Conservation (phyloP, 805 yeast genomes). For the Ogataea henricii region DNA sequence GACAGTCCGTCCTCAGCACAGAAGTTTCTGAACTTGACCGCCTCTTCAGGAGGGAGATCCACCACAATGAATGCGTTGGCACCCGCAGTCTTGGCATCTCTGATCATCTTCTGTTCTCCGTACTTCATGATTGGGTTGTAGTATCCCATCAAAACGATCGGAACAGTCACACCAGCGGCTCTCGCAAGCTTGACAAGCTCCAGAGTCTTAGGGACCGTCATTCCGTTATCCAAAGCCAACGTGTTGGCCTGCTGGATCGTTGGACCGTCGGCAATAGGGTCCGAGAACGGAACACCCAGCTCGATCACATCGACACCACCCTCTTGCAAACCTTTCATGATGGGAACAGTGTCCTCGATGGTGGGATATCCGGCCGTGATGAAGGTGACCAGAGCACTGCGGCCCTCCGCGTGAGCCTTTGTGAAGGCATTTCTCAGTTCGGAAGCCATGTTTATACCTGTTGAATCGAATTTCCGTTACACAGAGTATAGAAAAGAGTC, state of each 20-base stretch:
- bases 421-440: conserved; percentile 38
- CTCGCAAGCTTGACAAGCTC: conserved; percentile 78
- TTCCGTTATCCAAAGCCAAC: conserved; percentile 80
- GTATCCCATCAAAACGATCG: conserved; percentile 95
- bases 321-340: conserved; percentile 82
- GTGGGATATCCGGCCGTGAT: conserved; percentile 95
- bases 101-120: conserved; percentile 83
- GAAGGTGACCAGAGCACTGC: conserved; percentile 89
- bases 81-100: conserved; percentile 82
- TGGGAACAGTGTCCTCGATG: conserved; percentile 82
- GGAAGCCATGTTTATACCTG: conserved; percentile 27
- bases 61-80: conserved; percentile 94
- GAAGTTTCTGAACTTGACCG: conserved; percentile 75
- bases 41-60: conserved; percentile 98
- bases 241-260: conserved; percentile 89
- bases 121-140: conserved; percentile 89
- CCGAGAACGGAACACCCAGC: conserved; percentile 94
- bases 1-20: conserved; percentile 72
- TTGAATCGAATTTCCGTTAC: background rate
- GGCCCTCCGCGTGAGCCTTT: conserved; percentile 42
- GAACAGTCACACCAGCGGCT: conserved; percentile 79
- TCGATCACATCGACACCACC: conserved; percentile 97
- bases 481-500: no score
- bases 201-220: conserved; percentile 67
- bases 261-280: conserved; percentile 99